Evolutionary conservation across 1,139 yeast species (phyloP).

Genomic region (Diutina neorugosa): DNA sequence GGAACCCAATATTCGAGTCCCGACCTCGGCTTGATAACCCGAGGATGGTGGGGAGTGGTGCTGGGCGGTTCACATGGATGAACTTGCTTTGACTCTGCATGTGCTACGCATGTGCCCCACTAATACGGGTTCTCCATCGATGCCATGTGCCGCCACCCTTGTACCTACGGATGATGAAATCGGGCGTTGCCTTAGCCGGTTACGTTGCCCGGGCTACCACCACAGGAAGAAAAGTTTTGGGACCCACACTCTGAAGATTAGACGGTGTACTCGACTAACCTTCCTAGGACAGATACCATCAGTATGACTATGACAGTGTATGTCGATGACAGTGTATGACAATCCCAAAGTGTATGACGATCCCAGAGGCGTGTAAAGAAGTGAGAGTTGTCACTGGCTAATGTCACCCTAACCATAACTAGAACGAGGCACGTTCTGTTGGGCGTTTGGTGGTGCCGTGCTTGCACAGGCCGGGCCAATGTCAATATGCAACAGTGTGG

Average conservation of each 20-base stretch:
- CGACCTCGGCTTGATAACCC: neutral
- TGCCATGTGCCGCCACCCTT: neutral
- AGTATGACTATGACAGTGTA: too few relatives aligned
- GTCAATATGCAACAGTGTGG: neutral
- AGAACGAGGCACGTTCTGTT: neutral
- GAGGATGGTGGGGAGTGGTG: neutral
- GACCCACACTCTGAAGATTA: too few relatives aligned
- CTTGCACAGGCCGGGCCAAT: neutral
- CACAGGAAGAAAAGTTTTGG: neutral
- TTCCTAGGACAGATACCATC: too few relatives aligned
- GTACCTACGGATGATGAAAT: neutral
- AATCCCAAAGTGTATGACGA: too few relatives aligned
- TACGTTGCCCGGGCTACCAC: neutral
- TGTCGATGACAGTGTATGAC: too few relatives aligned
- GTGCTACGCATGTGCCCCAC: neutral
- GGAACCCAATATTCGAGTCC: too few relatives aligned
- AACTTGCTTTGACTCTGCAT: neutral
- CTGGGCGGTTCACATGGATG: neutral
- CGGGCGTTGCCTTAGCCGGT: neutral
- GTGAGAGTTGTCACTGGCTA: too few relatives aligned
- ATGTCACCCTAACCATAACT: too few relatives aligned
- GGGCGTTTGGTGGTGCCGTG: neutral
- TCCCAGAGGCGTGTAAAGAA: too few relatives aligned
- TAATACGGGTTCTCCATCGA: neutral
- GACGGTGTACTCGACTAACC: too few relatives aligned